Conservation (phyloP, 805 yeast species). For the Blastobotrys attinorum region DNA sequence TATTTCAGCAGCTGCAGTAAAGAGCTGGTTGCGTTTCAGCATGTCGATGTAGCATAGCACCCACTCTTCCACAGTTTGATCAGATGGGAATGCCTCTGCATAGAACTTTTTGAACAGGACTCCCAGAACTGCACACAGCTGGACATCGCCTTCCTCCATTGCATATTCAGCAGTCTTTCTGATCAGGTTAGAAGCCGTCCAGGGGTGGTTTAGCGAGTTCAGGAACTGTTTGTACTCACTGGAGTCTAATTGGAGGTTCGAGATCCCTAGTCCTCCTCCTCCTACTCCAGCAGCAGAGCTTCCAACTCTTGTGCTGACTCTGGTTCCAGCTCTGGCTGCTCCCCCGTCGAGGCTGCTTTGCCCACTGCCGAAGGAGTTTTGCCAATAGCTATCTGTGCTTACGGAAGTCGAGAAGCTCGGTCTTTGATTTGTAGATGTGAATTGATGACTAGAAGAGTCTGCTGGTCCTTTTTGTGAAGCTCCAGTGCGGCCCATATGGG, state of each 20-base stretch:
- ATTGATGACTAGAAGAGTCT: too few species aligned
- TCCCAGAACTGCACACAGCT: conserved; percentile 51
- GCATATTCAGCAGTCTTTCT: conserved; percentile 47
- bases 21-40: conserved; percentile 42
- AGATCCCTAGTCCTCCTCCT: neutral
- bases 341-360: too few species aligned
- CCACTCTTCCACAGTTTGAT: conserved; percentile 43
- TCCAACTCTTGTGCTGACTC: too few species aligned
- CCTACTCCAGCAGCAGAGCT: too few species aligned
- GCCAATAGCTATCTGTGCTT: too few species aligned
- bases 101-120: conserved; percentile 42
- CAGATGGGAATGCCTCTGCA: conserved; percentile 26
- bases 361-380: too few species aligned
- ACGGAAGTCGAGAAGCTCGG: too few species aligned
- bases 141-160: conserved; percentile 53
- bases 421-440: too few species aligned
- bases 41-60: conserved; percentile 46
- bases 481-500: too few species aligned
- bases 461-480: too few species aligned
- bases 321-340: too few species aligned
- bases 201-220: conserved; percentile 35
- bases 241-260: neutral
- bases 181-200: conserved; percentile 48
- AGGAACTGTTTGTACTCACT: conserved; percentile 6
- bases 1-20: conserved; percentile 51